A percentile compares a stretch with the other conserved stretches of the same genome.
These are phyloP conservation scores for Podosphaera xanthii DNA, from an alignment of 2,329 filamentous ascomycete genomes.

Conservation along the genomic window DNA sequence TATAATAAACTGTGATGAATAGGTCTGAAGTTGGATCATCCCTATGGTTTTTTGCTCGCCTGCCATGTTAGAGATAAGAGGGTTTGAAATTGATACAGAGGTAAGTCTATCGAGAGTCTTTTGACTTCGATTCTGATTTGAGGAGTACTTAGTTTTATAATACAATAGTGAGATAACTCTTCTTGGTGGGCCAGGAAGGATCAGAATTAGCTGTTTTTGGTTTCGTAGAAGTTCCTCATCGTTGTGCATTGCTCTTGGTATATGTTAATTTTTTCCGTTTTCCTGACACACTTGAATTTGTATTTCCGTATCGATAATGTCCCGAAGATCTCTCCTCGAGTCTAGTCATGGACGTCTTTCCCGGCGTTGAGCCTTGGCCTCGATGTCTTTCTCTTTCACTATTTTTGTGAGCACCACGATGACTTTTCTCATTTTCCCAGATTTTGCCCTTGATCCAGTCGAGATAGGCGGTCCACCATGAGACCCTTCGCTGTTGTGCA, in stretches of 20 bases:
- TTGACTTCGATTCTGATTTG: no score
- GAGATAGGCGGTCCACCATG: conserved; percentile 62
- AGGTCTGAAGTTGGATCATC: no score
- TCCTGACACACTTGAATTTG: conserved; percentile 12
- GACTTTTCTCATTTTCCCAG: conserved; percentile 14
- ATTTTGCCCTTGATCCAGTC: conserved; percentile 20
- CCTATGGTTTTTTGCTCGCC: no score
- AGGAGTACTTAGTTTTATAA: no score
- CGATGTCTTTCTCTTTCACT: conserved; percentile 13
- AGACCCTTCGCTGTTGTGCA: conserved; percentile 43
- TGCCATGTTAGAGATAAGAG: no score
- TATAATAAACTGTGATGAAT: no score
- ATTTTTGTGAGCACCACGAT: conserved; percentile 11
- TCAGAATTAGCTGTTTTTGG: no score
- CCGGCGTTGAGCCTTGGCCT: conserved; percentile 16
- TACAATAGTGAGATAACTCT: no score
- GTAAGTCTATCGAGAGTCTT: no score
- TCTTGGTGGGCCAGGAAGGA: no score
- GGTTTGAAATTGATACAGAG: no score
- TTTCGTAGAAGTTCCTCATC: background rate
- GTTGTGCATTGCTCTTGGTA: background rate
- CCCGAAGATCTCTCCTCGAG: conserved; percentile 11
- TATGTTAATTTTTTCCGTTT: conserved; percentile 10
- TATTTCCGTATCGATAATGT: conserved; percentile 13
- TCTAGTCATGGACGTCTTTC: conserved; percentile 15